phyloP scores from a whole-genome alignment of 2,329 filamentous ascomycete species.

The Incumbomyces lentus region DNA sequence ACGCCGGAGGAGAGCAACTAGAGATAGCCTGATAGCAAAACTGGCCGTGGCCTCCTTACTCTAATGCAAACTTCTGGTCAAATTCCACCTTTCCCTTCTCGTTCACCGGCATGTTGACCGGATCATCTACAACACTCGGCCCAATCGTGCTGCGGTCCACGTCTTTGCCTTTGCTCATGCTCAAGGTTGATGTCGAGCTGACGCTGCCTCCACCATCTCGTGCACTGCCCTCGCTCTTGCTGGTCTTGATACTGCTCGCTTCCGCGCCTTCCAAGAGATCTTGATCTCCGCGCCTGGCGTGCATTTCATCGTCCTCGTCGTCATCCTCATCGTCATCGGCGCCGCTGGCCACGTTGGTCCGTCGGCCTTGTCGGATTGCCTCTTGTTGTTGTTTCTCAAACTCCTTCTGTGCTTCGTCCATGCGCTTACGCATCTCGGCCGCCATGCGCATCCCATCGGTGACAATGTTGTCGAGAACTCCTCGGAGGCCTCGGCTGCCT shows the following conservation, averaged over 20 bases:
- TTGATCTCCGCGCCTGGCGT: conserved; percentile 65
- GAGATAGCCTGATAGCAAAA: no score
- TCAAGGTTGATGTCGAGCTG: neutral
- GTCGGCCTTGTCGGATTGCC: conserved; percentile 15
- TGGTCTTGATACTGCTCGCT: conserved; percentile 4
- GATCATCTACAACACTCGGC: conserved; percentile 2
- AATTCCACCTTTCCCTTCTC: conserved; percentile 1
- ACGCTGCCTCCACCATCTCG: neutral
- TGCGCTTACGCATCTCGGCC: conserved; percentile 77
- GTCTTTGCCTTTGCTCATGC: conserved; percentile 1
- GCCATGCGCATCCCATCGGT: conserved; percentile 95
- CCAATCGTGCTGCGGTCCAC: conserved; percentile 1
- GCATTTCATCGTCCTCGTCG: conserved; percentile 45
- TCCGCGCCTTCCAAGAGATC: conserved; percentile 58
- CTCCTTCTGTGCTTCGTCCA: conserved; percentile 92
- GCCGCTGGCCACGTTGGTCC: conserved; percentile 45
- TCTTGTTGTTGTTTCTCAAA: conserved; percentile 68
- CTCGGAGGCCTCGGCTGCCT: conserved; percentile 68
- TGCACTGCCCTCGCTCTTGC: conserved; percentile 2
- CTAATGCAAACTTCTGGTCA: conserved; percentile 4
- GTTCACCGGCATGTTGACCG: neutral
- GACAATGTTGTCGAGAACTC: conserved; percentile 94
- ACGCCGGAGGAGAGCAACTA: no score
- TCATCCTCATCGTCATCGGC: conserved; percentile 52
- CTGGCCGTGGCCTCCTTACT: neutral